These are phyloP conservation scores for Acanthamoeba castellanii DNA, from an alignment of 208 protist genomes.

Conservation along the genomic window DNA sequence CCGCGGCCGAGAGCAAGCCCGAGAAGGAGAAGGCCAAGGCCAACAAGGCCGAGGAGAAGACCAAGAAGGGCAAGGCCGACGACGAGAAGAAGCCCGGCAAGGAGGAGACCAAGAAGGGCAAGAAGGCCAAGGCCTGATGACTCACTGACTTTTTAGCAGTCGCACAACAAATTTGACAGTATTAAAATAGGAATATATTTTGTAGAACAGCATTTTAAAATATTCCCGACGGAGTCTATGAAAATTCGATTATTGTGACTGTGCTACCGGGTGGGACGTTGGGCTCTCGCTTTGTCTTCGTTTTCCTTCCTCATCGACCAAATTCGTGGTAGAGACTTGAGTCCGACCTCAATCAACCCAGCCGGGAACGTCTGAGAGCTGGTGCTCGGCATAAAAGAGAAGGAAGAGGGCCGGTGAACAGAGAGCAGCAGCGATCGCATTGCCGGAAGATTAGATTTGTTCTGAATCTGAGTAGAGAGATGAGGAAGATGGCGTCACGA, in stretches of 20 bases:
- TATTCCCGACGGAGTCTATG: neutral
- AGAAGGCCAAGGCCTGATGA: neutral
- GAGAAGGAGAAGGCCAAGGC: too few relatives aligned
- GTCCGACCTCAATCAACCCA: neutral
- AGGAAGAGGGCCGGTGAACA: neutral
- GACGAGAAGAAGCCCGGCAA: neutral
- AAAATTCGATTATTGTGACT: neutral
- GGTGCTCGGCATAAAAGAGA: too few relatives aligned
- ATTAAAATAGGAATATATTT: too few relatives aligned
- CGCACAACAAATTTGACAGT: too few relatives aligned
- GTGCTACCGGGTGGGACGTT: neutral
- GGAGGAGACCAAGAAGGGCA: conserved; percentile 19
- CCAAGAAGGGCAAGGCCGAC: neutral
- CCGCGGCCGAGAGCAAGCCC: too few relatives aligned
- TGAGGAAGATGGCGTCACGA: neutral
- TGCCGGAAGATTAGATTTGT: neutral
- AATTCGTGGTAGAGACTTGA: neutral
- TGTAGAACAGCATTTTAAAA: too few relatives aligned
- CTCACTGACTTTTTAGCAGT: too few relatives aligned
- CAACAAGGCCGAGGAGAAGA: neutral
- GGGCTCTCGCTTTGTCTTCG: neutral
- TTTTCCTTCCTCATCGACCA: neutral
- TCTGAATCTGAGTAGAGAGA: neutral
- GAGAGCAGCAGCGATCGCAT: neutral
- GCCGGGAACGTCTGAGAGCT: too few relatives aligned